A percentile compares a stretch with the other conserved stretches of the same genome.
phyloP scores from a whole-genome alignment of 2,329 filamentous ascomycete species.

The Fusarium dimerum region DNA sequence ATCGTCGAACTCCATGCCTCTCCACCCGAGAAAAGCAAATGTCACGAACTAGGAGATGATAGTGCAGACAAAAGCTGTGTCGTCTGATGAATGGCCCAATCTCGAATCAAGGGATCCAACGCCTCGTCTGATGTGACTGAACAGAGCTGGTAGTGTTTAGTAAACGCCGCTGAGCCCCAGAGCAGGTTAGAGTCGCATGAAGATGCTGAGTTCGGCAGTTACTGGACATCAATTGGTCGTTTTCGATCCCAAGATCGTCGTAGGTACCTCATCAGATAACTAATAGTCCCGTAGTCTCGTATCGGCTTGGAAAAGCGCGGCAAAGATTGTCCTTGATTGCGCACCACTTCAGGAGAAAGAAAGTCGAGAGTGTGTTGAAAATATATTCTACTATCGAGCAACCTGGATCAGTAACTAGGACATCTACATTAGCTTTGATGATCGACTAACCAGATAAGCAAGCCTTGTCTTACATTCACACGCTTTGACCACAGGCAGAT shows the following conservation, averaged over 20 bases:
- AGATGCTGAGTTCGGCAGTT: too few species aligned
- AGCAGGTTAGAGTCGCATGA: too few species aligned
- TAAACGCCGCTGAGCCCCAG: too few species aligned
- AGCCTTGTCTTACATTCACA: conserved; percentile 24
- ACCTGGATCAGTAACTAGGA: conserved; percentile 7
- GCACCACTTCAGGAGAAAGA: neutral
- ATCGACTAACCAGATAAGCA: conserved; percentile 25
- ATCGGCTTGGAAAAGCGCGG: too few species aligned
- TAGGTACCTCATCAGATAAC: too few species aligned
- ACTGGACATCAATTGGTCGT: too few species aligned
- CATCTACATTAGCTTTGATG: conserved; percentile 12
- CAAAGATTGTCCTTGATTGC: too few species aligned
- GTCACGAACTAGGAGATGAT: neutral
- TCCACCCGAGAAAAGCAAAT: neutral
- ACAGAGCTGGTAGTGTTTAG: too few species aligned
- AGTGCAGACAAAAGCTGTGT: neutral
- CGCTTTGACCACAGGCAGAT: conserved; percentile 24
- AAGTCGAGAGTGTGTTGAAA: neutral
- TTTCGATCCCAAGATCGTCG: too few species aligned
- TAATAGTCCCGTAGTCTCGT: too few species aligned
- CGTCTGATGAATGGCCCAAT: neutral
- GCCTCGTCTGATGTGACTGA: neutral
- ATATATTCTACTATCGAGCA: neutral
- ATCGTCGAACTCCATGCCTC: neutral
- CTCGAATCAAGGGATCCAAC: neutral